These are phyloP conservation scores for Pisolithus microcarpus DNA, from an alignment of 768 basidiomycete species.

Conservation along the genomic window DNA sequence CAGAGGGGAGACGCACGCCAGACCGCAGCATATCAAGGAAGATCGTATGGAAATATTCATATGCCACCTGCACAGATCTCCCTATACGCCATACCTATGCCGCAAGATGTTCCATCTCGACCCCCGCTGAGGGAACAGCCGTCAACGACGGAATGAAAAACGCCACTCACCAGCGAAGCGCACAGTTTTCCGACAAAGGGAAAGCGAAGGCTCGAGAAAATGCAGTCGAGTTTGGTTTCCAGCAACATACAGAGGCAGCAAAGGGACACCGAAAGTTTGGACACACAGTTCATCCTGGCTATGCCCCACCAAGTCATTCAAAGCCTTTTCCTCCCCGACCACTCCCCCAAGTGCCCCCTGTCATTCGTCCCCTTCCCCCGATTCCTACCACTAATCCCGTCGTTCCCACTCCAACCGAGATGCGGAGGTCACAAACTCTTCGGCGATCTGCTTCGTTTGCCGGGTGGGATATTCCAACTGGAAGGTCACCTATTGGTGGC, in stretches of 20 bases:
- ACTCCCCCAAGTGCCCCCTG: background rate
- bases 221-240: background rate
- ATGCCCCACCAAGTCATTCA: background rate
- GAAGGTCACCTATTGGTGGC: background rate
- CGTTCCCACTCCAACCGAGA: background rate
- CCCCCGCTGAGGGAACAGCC: constrained; percentile 9
- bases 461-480: constrained; percentile 4
- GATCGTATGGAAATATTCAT: background rate
- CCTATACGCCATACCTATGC: constrained; percentile 9
- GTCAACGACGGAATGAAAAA: constrained; percentile 3
- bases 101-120: background rate
- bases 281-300: constrained; percentile 7
- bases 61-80: constrained; percentile 5
- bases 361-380: background rate
- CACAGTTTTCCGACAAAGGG: constrained; percentile 4
- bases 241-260: background rate
- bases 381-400: background rate
- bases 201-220: background rate
- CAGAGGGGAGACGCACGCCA: background rate
- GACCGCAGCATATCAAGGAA: no score
- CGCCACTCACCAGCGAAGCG: constrained; percentile 1
- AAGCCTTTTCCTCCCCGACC: background rate
- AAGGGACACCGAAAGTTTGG: constrained; percentile 8
- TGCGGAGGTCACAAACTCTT: constrained; percentile 2
- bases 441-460: constrained; percentile 24